These are phyloP conservation scores for Candida argentea DNA, from an alignment of 805 yeast genomes.

Conservation along the genomic window DNA sequence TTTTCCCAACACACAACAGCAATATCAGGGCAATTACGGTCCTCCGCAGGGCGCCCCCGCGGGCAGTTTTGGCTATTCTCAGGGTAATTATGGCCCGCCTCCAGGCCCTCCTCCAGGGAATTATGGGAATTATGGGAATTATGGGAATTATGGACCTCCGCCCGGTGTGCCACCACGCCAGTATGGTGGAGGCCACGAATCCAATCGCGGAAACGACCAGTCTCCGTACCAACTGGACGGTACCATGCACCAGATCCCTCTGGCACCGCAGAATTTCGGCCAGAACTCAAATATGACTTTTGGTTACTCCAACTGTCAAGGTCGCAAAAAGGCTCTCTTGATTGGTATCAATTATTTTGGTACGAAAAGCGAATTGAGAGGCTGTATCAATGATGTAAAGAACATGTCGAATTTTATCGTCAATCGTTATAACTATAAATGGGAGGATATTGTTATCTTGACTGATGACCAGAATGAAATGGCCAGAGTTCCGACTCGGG, in stretches of 20 bases:
- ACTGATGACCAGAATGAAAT: constrained; percentile 25
- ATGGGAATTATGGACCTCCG: constrained; percentile 5
- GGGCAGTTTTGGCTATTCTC: constrained; percentile 7
- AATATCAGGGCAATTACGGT: constrained; percentile 7
- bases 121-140: constrained; percentile 7
- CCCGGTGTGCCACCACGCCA: constrained; percentile 1
- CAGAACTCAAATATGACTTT: constrained; percentile 25
- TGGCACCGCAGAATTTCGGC: constrained; percentile 27
- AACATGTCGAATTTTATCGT: constrained; percentile 25
- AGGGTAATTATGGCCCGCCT: constrained; percentile 7
- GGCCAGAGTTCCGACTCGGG: constrained; percentile 23
- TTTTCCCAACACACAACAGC: constrained; percentile 3
- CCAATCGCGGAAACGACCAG: background rate
- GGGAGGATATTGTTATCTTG: constrained; percentile 29
- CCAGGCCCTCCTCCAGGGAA: constrained; percentile 10
- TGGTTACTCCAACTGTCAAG: constrained; percentile 29
- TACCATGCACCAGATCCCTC: constrained; percentile 13
- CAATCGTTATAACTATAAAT: constrained; percentile 19
- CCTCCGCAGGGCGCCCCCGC: constrained; percentile 8
- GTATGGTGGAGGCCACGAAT: constrained; percentile 1
- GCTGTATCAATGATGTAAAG: constrained; percentile 31
- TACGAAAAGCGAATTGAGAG: constrained; percentile 19
- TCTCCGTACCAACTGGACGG: background rate
- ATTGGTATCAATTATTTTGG: constrained; percentile 28
- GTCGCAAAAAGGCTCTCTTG: constrained; percentile 26